Evolutionary conservation across 129 eudicot species (phyloP).

Genomic region (Flaveria trinervia): DNA sequence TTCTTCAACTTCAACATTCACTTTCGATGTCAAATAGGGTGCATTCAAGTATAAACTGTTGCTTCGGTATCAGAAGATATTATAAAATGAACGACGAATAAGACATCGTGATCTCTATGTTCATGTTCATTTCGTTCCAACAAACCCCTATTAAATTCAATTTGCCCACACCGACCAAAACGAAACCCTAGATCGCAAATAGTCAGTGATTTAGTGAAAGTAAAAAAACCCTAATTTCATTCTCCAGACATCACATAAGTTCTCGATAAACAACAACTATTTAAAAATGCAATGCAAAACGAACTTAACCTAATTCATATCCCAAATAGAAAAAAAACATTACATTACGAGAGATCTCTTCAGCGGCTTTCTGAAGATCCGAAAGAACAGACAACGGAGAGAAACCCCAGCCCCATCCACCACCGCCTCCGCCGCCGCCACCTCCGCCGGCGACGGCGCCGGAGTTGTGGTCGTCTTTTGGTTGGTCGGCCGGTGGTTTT

Average conservation of each 20-base stretch:
- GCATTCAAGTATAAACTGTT: no score
- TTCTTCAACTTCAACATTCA: conserved; percentile 13
- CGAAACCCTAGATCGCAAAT: conserved; percentile 28
- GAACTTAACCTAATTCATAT: not conserved
- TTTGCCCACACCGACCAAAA: not conserved
- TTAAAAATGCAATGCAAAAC: conserved; percentile 13
- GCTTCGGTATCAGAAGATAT: no score
- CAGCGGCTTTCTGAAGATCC: conserved; percentile 97
- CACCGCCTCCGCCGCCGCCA: conserved; percentile 42
- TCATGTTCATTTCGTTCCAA: not conserved
- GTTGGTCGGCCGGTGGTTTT: conserved; percentile 18
- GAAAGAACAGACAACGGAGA: conserved; percentile 75
- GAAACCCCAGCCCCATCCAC: conserved; percentile 98
- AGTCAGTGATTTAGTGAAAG: not conserved
- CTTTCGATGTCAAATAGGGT: not conserved
- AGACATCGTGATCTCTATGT: no score
- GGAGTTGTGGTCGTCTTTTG: conserved; percentile 33
- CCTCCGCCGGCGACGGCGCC: not conserved
- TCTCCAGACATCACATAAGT: not conserved
- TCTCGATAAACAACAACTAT: not conserved
- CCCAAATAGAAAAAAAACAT: not conserved
- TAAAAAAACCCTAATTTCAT: conserved; percentile 24
- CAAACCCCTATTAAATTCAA: not conserved
- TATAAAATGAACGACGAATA: no score
- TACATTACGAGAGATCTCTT: conserved; percentile 98